Conservation (phyloP, 2,329 filamentous ascomycete genomes). For the Cordyceps cicadae region DNA sequence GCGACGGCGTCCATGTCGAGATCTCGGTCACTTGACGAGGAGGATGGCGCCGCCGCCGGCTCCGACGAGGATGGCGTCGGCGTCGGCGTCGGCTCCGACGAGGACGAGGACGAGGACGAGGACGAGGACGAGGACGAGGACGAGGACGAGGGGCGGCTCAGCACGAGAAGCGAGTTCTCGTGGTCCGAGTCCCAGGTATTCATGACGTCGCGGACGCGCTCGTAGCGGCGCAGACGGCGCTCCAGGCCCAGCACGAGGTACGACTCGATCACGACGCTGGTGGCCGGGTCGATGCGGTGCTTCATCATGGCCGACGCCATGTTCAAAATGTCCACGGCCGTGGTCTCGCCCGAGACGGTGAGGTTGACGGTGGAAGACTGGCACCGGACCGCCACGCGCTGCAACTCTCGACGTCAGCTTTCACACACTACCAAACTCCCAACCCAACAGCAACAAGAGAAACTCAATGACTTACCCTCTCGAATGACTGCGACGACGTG, state of each 20-base stretch:
- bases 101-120: slow-evolving; percentile 31
- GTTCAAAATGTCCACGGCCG: slow-evolving; percentile 62
- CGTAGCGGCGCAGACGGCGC: slow-evolving; percentile 75
- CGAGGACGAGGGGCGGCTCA: slow-evolving; percentile 44
- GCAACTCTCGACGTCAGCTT: slow-evolving; percentile 5
- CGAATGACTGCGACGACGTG: slow-evolving; percentile 33
- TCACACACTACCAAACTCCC: no score
- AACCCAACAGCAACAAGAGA: neutral
- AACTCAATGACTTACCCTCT: slow-evolving; percentile 49
- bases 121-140: slow-evolving; percentile 36
- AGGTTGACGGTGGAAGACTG: slow-evolving; percentile 60
- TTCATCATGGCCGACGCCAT: slow-evolving; percentile 56
- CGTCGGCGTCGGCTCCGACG: no score
- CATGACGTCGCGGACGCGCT: slow-evolving; percentile 77
- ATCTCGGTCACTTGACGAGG: slow-evolving; percentile 42
- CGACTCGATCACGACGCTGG: slow-evolving; percentile 67
- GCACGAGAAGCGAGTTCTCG: slow-evolving; percentile 65
- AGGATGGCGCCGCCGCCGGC: no score
- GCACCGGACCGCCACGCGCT: slow-evolving; percentile 67
- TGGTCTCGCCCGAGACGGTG: slow-evolving; percentile 67
- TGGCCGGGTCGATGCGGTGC: slow-evolving; percentile 54
- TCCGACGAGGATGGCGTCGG: no score
- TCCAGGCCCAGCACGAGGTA: slow-evolving; percentile 71
- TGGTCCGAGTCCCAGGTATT: slow-evolving; percentile 85
- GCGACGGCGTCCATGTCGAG: slow-evolving; percentile 60